Evolutionary conservation across 768 basidiomycete genomes (phyloP), one percentile per base, ranked within the genome.

Genomic region (Jaapia argillacea): DNA sequence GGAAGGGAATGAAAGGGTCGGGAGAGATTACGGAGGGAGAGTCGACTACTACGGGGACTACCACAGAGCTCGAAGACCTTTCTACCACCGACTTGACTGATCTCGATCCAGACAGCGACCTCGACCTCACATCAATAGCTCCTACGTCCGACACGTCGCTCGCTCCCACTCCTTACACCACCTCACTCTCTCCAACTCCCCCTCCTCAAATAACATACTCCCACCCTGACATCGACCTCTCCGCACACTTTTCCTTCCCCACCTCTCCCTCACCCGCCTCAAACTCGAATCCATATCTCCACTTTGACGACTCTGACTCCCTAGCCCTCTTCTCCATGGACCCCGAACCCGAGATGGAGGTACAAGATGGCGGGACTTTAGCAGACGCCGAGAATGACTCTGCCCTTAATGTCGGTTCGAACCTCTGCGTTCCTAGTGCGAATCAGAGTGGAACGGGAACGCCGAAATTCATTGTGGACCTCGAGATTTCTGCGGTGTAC

Each of bases 401-500:
- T 2, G 48, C 16, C 24, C 51, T 24, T 44, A 48, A 36, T 21
- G 61, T 70, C 45, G 56, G 67, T 14, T 59, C 79, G 42, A 75
- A 77, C 54, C 70, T 88, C 45, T 79, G 81, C 53, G 83, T 86
- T 39, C 63, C 73, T 2, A 45, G 54, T 26, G 36, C 44, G n/a
- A 43, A 26, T 21, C 43, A 25, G 45, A n/a, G n/a, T n/a, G n/a
- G n/a, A n/a, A n/a, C n/a, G n/a, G n/a, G n/a, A n/a, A n/a, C n/a
- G n/a, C 51, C 25, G 45, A 48, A 36, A 21, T 61, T 70, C 45
- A 56, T 67, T 14, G 59, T 79, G 42, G 75, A 77, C 54, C 70
- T 88, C 45, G 80, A 81, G 53, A 84, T 86, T 39, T 63, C 73
- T 2, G 69, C 77, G 2, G 85, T 87, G 6, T 85, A 75, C 64